Percentiles rank a stretch among this genome's conserved stretches.
phyloP scores from a whole-genome alignment of 2,329 filamentous ascomycete species.

The Helminthosporium solani region DNA sequence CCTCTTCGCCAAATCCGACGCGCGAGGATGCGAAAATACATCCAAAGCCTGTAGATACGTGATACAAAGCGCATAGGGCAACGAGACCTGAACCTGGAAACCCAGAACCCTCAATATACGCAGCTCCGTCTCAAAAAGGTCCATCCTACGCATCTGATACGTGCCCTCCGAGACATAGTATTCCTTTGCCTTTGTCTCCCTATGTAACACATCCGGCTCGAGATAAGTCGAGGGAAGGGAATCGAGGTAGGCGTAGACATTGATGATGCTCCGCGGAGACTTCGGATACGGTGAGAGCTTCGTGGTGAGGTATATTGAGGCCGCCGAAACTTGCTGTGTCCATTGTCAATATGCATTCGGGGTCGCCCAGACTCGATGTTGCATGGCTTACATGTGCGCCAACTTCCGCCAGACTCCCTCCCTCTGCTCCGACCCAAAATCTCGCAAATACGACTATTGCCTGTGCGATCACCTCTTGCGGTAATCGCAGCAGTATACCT shows the following conservation, averaged over 20 bases:
- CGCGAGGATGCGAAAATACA: slow-evolving; percentile 52
- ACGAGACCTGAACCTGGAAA: slow-evolving; percentile 80
- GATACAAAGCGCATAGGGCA: slow-evolving; percentile 83
- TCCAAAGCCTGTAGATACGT: slow-evolving; percentile 92
- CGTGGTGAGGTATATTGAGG: slow-evolving; percentile 74
- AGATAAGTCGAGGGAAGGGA: slow-evolving; percentile 61
- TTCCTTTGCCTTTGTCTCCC: slow-evolving; percentile 23
- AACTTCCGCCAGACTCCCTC: slow-evolving; percentile 52
- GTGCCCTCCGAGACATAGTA: slow-evolving; percentile 69
- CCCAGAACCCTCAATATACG: slow-evolving; percentile 72
- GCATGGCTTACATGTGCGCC: slow-evolving; percentile 56
- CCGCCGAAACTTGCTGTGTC: slow-evolving; percentile 74
- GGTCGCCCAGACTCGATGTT: background rate
- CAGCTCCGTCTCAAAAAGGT: slow-evolving; percentile 73
- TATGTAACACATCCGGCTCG: slow-evolving; percentile 35
- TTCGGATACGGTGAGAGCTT: slow-evolving; percentile 79
- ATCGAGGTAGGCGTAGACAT: slow-evolving; percentile 79
- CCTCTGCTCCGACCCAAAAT: slow-evolving; percentile 68
- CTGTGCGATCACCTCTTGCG: slow-evolving; percentile 82
- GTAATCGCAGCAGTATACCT: slow-evolving; percentile 77
- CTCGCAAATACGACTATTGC: slow-evolving; percentile 80
- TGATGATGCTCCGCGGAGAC: slow-evolving; percentile 76
- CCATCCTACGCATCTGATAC: slow-evolving; percentile 65
- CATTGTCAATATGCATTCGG: background rate
- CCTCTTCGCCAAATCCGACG: slow-evolving; percentile 60